These are phyloP conservation scores for Atkinsonella texensis DNA, from an alignment of 2,329 filamentous ascomycete genomes.

Conservation along the genomic window DNA sequence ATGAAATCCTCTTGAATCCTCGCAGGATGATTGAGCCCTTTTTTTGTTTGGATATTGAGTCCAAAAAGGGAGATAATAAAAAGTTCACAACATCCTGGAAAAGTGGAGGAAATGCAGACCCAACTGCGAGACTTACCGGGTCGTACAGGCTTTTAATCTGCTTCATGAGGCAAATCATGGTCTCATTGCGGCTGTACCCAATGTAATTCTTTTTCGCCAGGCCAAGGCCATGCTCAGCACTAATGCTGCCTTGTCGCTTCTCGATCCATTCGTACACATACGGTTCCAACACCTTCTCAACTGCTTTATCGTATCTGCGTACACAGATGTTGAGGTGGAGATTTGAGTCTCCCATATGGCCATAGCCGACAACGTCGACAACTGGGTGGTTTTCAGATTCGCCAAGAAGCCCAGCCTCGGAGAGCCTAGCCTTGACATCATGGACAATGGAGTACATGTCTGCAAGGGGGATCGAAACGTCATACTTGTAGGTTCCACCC, in stretches of 20 bases:
- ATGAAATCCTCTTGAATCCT: background rate
- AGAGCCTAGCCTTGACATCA: conserved; percentile 64
- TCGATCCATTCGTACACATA: conserved; percentile 97
- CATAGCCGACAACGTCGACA: conserved; percentile 86
- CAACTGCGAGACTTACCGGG: conserved; percentile 51
- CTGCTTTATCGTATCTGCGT: conserved; percentile 69
- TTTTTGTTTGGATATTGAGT: background rate
- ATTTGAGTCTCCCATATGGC: conserved; percentile 96
- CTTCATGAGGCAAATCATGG: conserved; percentile 84
- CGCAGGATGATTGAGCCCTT: background rate
- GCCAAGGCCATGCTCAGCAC: conserved; percentile 88
- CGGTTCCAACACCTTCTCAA: conserved; percentile 81
- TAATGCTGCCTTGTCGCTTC: conserved; percentile 81
- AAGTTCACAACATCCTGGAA: background rate
- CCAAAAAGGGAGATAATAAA: background rate
- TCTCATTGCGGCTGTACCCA: conserved; percentile 80
- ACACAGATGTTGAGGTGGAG: conserved; percentile 85
- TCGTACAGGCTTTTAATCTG: conserved; percentile 91
- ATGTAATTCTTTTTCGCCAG: conserved; percentile 94
- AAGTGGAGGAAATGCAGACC: conserved; percentile 4
- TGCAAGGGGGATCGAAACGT: conserved; percentile 81
- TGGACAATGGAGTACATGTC: conserved; percentile 86
- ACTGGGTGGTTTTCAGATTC: conserved; percentile 67
- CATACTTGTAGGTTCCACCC: conserved; percentile 97
- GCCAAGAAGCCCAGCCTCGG: conserved; percentile 63